Conservation (phyloP, 306 rosid species). For the Nissolia schottii region DNA sequence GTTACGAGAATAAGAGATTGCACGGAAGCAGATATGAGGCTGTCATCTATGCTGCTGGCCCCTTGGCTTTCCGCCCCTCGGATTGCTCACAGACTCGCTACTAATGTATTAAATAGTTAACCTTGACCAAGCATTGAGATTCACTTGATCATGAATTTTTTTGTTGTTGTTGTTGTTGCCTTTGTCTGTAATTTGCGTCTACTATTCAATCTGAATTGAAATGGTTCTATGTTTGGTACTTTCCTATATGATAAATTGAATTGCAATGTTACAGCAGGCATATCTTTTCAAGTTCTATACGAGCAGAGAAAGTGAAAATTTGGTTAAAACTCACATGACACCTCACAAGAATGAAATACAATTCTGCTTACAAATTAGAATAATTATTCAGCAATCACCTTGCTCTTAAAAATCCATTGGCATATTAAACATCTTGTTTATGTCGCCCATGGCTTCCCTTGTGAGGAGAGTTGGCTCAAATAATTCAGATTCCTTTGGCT, state of each 20-base stretch:
- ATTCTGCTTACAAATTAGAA: conserved; percentile 18
- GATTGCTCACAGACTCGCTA: conserved; percentile 43
- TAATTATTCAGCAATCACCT: not conserved
- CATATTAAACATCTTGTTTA: conserved; percentile 84
- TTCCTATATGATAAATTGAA: conserved; percentile 13
- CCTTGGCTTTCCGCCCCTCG: conserved; percentile 79
- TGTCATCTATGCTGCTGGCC: conserved; percentile 76
- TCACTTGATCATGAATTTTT: not conserved
- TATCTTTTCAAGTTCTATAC: not conserved
- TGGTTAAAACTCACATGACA: conserved; percentile 6
- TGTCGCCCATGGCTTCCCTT: conserved; percentile 85
- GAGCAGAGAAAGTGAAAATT: not conserved
- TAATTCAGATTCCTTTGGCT: conserved; percentile 50
- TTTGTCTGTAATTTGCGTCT: not conserved
- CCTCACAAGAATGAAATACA: conserved; percentile 30
- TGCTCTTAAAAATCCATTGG: conserved; percentile 61
- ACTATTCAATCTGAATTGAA: not conserved
- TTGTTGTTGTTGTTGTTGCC: not conserved
- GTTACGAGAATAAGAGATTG: conserved; percentile 59
- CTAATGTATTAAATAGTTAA: conserved; percentile 8
- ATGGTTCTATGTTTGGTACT: not conserved
- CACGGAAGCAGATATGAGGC: conserved; percentile 57
- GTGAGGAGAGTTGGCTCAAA: conserved; percentile 80
- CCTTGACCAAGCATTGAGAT: not conserved
- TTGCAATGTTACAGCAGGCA: conserved; percentile 8